Conservation (phyloP, 2,329 filamentous ascomycete species). For the Calonectria leucothoes region DNA sequence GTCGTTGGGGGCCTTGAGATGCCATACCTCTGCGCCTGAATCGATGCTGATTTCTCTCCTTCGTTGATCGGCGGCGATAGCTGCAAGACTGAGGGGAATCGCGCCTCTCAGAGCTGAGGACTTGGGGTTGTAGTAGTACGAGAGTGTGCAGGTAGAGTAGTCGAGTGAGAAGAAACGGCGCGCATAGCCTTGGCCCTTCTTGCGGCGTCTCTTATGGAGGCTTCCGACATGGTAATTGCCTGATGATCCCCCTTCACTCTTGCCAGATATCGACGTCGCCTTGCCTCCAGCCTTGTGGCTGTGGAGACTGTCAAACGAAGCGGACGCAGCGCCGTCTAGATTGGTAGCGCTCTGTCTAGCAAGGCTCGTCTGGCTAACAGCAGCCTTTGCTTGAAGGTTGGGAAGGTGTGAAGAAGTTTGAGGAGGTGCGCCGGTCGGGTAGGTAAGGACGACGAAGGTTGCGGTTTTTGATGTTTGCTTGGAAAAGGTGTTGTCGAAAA, state of each 20-base stretch:
- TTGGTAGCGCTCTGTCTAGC: conserved; percentile 60
- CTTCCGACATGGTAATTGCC: conserved; percentile 82
- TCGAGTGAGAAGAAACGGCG: conserved; percentile 96
- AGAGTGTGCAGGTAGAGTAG: conserved; percentile 92
- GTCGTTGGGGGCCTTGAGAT: conserved; percentile 83
- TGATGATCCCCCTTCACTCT: conserved; percentile 59
- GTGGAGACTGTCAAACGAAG: conserved; percentile 71
- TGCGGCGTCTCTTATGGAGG: conserved; percentile 89
- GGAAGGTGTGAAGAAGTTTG: conserved; percentile 79
- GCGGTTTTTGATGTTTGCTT: conserved; percentile 95
- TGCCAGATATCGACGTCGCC: conserved; percentile 62
- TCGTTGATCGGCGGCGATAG: conserved; percentile 88
- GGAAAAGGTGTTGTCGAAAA: conserved; percentile 99
- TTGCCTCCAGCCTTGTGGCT: conserved; percentile 60
- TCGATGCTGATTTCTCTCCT: conserved; percentile 95
- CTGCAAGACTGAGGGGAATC: conserved; percentile 90
- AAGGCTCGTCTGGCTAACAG: conserved; percentile 63
- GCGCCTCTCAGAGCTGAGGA: conserved; percentile 92
- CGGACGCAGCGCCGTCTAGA: conserved; percentile 57
- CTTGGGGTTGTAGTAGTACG: conserved; percentile 95
- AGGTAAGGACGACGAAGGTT: conserved; percentile 93
- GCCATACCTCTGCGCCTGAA: conserved; percentile 97
- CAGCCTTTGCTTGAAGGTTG: conserved; percentile 60
- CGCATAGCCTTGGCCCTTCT: conserved; percentile 93
- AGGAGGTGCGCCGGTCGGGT: conserved; percentile 84